A percentile compares a stretch with the other conserved stretches of the same genome.
Conservation (phyloP, 805 yeast genomes). For the Ogataea polymorpha region DNA sequence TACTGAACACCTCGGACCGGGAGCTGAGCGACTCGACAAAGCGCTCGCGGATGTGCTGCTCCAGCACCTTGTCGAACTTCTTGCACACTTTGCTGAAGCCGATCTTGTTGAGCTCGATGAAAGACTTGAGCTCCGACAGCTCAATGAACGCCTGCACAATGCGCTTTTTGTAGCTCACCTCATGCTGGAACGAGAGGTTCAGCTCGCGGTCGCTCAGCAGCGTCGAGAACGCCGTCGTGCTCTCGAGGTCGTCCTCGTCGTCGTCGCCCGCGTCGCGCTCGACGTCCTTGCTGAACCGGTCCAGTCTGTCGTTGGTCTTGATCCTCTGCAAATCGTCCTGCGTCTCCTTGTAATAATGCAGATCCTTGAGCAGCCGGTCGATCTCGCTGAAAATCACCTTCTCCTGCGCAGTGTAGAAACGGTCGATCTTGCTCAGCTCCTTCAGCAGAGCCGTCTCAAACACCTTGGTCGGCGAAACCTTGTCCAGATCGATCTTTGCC, state of each 20-base stretch:
- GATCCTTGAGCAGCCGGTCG: conserved; percentile 45
- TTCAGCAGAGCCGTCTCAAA: conserved; percentile 44
- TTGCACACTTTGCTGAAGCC: conserved; percentile 53
- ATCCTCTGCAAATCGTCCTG: conserved; percentile 23
- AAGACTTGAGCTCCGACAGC: conserved; percentile 47
- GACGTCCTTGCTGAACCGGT: conserved; percentile 17
- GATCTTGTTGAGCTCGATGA: conserved; percentile 48
- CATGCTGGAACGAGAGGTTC: conserved; percentile 46
- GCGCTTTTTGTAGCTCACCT: conserved; percentile 45
- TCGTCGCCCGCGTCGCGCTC: conserved; percentile 30
- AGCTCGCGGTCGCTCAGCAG: conserved; percentile 48
- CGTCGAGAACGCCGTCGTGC: conserved; percentile 42
- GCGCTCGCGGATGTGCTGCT: conserved; percentile 40
- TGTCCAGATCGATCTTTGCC: conserved; percentile 21
- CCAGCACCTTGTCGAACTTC: conserved; percentile 50
- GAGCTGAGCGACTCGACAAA: conserved; percentile 32
- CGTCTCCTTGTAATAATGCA: conserved; percentile 36
- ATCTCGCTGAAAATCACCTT: conserved; percentile 43
- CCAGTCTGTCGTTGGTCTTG: conserved; percentile 14
- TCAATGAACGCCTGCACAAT: conserved; percentile 44
- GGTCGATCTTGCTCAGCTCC: conserved; percentile 53
- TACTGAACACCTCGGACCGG: conserved; percentile 39
- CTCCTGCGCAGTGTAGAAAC: conserved; percentile 48
- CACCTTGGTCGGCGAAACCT: conserved; percentile 37
- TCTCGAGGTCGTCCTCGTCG: conserved; percentile 36